Evolutionary conservation across 345 rosid species (phyloP), one percentile per base, ranked within the genome.

Genomic region (Murraya koenigii): DNA sequence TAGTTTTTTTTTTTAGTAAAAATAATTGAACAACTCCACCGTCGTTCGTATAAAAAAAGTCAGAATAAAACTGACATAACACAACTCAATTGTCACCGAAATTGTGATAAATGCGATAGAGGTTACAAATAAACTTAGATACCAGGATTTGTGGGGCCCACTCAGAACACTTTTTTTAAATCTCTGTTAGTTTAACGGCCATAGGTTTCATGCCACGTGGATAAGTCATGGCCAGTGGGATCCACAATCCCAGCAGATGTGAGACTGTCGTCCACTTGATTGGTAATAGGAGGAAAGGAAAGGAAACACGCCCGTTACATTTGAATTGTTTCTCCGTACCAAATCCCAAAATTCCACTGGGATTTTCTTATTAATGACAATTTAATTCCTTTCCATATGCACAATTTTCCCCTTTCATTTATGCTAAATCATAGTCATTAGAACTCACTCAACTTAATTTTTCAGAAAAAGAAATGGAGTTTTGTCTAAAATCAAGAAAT

Each of bases 381-480:
- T 65, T 65, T 65, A 65, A 65, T 65, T 20, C 44, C 44, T 8
- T 67, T 67, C 32, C 26, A 66, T 36, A 4, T 11, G 5, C 20
- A 25, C 13, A 11, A 38, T 3, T 36, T n/a, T 3, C 23, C 5
- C 13, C 30, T 39, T 66, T 14, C 33, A 66, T 39, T 36, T 66
- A n/a, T 38, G 26, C 30, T 11, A 0, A 36, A 66, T 38, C 52
- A 36, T 1, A 3, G 54, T 23, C 30, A 38, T 38, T 23, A 55
- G 22, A 70, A 47, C 62, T 49, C 75, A 2, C 8, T 5, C 17
- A 4, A 22, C 25, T 22, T 44, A 13, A 44, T 44, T 20, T 55
- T 7, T 32, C 13, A 35, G 28, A 33, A 35, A 35, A 17, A 41
- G 20, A 72, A 19, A 80, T 76, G 83, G 79, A 39, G 68, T 41